Conservation (phyloP, 768 basidiomycete species). For the Mycena indigotica region DNA sequence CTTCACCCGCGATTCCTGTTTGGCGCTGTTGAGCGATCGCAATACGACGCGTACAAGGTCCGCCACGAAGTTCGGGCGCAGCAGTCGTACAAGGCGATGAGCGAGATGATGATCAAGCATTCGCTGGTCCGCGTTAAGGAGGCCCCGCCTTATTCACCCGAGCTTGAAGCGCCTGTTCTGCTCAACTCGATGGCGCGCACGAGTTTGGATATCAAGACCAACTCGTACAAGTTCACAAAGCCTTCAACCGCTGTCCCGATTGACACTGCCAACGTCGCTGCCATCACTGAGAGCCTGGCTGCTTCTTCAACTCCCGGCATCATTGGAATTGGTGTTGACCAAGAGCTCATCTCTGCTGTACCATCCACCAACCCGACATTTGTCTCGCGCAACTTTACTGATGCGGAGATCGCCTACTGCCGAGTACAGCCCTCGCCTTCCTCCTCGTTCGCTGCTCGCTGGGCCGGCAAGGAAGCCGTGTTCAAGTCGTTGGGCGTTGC, state of each 20-base stretch:
- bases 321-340: conserved; percentile 85
- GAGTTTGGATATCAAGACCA: conserved; percentile 76
- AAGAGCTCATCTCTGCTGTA: conserved; percentile 91
- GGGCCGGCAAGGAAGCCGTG: conserved; percentile 96
- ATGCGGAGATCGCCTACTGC: conserved; percentile 86
- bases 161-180: conserved; percentile 84
- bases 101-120: conserved; percentile 93
- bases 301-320: conserved; percentile 41
- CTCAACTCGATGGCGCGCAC: conserved; percentile 94
- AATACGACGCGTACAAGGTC: conserved; percentile 75
- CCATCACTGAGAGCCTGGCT: conserved; percentile 57
- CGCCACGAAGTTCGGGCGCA: conserved; percentile 68
- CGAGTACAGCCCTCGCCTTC: conserved; percentile 78
- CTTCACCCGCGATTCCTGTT: conserved; percentile 91
- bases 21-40: conserved; percentile 76
- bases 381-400: conserved; percentile 90
- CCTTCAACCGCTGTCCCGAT: conserved; percentile 54
- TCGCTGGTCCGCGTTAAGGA: conserved; percentile 95
- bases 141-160: conserved; percentile 80
- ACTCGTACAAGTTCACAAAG: conserved; percentile 79
- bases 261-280: conserved; percentile 69
- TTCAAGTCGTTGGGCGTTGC: conserved; percentile 94
- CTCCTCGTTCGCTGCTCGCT: conserved; percentile 94
- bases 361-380: conserved; percentile 89
- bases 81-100: conserved; percentile 87